Percentiles rank a stretch among this genome's conserved stretches.
Conservation (phyloP, 345 rosid genomes). For the Aurinia saxatilis region DNA sequence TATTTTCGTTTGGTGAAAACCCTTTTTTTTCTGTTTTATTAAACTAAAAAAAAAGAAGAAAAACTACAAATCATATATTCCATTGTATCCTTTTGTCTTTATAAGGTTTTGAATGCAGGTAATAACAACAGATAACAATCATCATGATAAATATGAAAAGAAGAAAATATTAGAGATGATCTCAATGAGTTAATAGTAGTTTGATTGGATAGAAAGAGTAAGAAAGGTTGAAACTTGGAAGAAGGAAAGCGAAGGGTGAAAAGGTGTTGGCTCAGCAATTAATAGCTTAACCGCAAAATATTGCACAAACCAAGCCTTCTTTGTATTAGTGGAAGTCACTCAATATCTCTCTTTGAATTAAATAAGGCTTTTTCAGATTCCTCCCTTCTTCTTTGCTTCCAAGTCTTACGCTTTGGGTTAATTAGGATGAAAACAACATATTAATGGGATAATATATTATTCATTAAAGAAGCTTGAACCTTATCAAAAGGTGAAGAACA, state of each 20-base stretch:
- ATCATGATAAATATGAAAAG: too few species aligned
- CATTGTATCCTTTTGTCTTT: conserved; percentile 23
- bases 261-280: conserved; percentile 32
- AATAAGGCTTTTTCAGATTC: neutral
- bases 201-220: conserved; percentile 12
- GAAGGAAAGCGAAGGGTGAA: conserved; percentile 13
- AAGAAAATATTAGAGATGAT: too few species aligned
- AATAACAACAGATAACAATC: too few species aligned
- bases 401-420: conserved; percentile 26
- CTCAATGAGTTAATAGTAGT: too few species aligned
- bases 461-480: neutral
- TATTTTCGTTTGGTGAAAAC: conserved; percentile 29
- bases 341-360: conserved; percentile 30
- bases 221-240: conserved; percentile 9
- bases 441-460: too few species aligned
- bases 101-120: conserved; percentile 24
- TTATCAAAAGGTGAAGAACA: conserved; percentile 15
- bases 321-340: conserved; percentile 51
- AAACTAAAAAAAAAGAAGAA: too few species aligned
- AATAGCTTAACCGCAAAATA: conserved; percentile 78
- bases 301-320: conserved; percentile 39
- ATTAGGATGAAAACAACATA: neutral
- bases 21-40: too few species aligned
- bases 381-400: conserved; percentile 32
- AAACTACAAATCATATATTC: too few species aligned